Percentiles rank a stretch among this genome's conserved stretches.
Evolutionary conservation across 345 rosid species (phyloP).

Genomic region (Eucalyptus curtisii): DNA sequence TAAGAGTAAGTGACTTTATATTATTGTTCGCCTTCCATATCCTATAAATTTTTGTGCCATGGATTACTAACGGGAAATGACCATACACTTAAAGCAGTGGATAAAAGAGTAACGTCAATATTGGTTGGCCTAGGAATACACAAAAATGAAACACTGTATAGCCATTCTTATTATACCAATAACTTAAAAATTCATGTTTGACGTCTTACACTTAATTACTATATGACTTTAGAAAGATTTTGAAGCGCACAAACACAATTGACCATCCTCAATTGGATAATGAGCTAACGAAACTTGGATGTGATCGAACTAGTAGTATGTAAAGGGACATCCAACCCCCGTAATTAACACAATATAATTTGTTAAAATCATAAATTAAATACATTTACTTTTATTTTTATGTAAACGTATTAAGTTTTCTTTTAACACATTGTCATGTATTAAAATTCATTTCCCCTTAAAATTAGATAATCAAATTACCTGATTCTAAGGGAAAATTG

Average conservation of each 20-base stretch:
- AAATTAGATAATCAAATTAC: too few relatives aligned
- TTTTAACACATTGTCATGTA: neutral
- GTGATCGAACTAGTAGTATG: neutral
- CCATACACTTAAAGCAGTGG: neutral
- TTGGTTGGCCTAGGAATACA: too few relatives aligned
- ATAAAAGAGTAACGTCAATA: neutral
- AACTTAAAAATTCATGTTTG: fast-evolving
- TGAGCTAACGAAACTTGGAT: neutral
- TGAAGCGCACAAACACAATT: neutral
- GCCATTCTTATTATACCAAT: neutral
- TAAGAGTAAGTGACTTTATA: neutral
- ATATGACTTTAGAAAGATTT: too few relatives aligned
- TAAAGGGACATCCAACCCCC: neutral
- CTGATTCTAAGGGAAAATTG: neutral
- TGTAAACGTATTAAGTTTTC: neutral
- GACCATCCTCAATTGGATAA: neutral
- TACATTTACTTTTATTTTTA: neutral
- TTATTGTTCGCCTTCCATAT: neutral
- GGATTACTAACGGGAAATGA: neutral
- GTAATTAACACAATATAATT: neutral
- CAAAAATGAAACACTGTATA: neutral
- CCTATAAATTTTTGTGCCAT: neutral
- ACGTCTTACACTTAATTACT: neutral
- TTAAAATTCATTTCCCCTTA: neutral
- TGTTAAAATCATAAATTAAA: neutral